A percentile compares a stretch with the other conserved stretches of the same genome.
Conservation (phyloP, 2,329 filamentous ascomycete genomes). For the Knufia petricola region DNA sequence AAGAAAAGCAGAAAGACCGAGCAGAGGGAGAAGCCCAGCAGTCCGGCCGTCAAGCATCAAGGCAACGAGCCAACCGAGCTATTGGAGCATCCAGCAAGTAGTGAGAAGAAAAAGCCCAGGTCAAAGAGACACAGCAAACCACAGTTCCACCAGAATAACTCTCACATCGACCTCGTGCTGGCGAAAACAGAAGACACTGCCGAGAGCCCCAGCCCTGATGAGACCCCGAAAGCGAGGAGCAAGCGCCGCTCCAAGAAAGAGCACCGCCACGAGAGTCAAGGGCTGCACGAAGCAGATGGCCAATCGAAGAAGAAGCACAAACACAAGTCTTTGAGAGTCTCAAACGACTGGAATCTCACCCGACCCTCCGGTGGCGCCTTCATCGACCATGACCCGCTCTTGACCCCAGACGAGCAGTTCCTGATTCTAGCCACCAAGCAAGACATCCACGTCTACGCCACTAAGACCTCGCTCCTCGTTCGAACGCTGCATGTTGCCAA, state of each 20-base stretch:
- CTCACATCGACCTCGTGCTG: neutral
- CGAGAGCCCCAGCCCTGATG: neutral
- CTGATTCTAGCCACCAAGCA: constrained; percentile 66
- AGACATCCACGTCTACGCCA: constrained; percentile 71
- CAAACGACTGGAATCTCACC: constrained; percentile 38
- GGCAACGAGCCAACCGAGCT: neutral
- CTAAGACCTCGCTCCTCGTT: constrained; percentile 68
- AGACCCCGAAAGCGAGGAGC: neutral
- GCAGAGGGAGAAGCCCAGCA: neutral
- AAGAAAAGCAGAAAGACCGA: too few species aligned
- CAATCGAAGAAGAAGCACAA: neutral
- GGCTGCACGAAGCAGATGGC: neutral
- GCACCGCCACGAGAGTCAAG: neutral
- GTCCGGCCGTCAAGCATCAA: neutral
- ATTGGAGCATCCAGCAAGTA: too few species aligned
- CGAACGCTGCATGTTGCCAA: constrained; percentile 56
- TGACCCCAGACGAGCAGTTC: constrained; percentile 51
- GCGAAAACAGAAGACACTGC: neutral
- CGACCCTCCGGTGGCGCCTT: constrained; percentile 46
- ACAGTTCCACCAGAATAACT: neutral
- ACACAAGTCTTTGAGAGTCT: neutral
- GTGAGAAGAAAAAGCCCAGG: neutral
- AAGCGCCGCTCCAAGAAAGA: neutral
- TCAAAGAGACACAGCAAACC: neutral
- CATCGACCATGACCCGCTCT: constrained; percentile 46